A percentile compares a stretch with the other conserved stretches of the same genome.
Conservation (phyloP, 208 protist genomes). For the Acanthamoeba lenticulata region DNA sequence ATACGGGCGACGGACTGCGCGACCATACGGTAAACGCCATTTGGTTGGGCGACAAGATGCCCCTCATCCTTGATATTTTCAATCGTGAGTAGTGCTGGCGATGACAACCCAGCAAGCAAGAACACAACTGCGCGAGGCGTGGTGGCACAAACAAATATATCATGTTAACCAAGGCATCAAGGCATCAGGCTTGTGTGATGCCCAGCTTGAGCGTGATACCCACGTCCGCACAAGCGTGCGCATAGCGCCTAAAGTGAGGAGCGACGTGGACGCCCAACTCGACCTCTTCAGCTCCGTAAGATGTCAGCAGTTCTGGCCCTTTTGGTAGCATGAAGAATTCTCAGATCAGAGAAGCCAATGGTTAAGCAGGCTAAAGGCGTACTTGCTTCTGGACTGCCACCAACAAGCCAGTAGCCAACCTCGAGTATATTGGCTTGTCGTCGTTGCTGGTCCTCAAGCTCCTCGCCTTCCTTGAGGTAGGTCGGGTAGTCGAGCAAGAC, state of each 20-base stretch:
- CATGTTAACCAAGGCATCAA: too few species aligned
- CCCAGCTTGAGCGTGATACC: background rate
- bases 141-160: too few species aligned
- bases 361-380: background rate
- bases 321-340: background rate
- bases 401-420: background rate
- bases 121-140: too few species aligned
- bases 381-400: background rate
- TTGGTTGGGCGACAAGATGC: conserved; percentile 34
- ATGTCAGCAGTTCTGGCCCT: background rate
- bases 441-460: conserved; percentile 19
- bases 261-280: background rate
- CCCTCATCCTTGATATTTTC: conserved; percentile 29
- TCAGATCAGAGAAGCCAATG: background rate
- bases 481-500: background rate
- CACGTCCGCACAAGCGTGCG: background rate
- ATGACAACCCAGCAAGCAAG: too few species aligned
- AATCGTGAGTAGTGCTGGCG: too few species aligned
- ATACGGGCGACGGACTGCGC: conserved; percentile 4
- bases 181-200: background rate
- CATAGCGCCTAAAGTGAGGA: conserved; percentile 41
- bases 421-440: background rate
- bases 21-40: conserved; percentile 33
- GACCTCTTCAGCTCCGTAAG: conserved; percentile 10
- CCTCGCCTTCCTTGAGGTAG: conserved; percentile 2